These are phyloP conservation scores for Carex sylvatica DNA, from an alignment of 202 grass and related monocot genomes.

Conservation along the genomic window DNA sequence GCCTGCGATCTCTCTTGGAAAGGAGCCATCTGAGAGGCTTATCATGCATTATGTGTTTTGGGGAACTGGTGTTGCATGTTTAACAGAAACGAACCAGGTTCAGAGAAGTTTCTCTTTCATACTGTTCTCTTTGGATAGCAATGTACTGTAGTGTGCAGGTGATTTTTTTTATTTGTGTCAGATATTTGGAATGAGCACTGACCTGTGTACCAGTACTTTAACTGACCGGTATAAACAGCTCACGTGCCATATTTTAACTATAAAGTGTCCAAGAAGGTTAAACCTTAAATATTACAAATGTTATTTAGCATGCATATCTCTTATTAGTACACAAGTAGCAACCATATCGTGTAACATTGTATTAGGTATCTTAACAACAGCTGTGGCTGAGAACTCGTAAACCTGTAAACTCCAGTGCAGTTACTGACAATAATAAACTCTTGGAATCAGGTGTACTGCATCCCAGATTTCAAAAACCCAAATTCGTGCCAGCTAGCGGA, in stretches of 20 bases:
- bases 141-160: neutral
- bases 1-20: conserved; percentile 33
- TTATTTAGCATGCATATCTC: neutral
- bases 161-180: neutral
- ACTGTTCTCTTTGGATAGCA: neutral
- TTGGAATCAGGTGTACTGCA: conserved; percentile 37
- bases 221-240: neutral
- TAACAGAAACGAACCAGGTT: conserved; percentile 65
- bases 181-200: neutral
- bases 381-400: neutral
- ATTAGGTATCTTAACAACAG: conserved; percentile 28
- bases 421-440: neutral
- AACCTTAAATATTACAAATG: neutral
- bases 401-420: neutral
- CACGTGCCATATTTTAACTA: neutral
- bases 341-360: neutral
- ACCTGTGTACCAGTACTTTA: neutral
- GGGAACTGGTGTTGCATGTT: conserved; percentile 75
- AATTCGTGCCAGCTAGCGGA: conserved; percentile 61
- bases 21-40: conserved; percentile 37
- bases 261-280: neutral
- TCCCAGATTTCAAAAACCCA: conserved; percentile 54
- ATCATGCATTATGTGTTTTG: conserved; percentile 70
- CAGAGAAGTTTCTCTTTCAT: neutral
- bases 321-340: neutral